Conservation (phyloP, 225 moss, liverwort and hornwort species). For the Neckera pumila region DNA sequence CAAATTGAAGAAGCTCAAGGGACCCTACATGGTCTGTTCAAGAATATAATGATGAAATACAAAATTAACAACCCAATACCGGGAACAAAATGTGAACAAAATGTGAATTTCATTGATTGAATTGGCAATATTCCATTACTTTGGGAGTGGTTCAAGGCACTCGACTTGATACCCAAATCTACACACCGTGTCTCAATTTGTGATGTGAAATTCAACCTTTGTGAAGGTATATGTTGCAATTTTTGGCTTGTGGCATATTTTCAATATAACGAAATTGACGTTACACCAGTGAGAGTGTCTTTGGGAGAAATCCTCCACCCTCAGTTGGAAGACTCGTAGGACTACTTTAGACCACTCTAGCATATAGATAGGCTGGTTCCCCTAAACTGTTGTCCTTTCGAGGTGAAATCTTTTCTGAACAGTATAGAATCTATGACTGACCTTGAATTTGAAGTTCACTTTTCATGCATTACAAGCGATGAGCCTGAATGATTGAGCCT, state of each 20-base stretch:
- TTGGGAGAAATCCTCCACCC: background rate
- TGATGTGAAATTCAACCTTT: too few species aligned
- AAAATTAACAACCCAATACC: background rate
- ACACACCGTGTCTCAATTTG: too few species aligned
- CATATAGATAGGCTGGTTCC: background rate
- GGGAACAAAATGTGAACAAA: too few species aligned
- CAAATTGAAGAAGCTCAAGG: background rate
- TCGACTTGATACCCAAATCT: too few species aligned
- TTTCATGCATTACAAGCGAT: background rate
- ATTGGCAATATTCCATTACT: too few species aligned
- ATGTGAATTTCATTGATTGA: too few species aligned
- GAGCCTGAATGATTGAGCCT: background rate
- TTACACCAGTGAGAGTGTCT: background rate
- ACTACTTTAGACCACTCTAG: background rate
- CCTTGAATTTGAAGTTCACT: background rate
- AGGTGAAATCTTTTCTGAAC: background rate
- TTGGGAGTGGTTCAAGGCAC: too few species aligned
- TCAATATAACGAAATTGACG: too few species aligned
- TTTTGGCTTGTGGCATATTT: too few species aligned
- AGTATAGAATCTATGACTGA: background rate
- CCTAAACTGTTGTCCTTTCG: background rate
- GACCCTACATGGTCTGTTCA: rapidly evolving
- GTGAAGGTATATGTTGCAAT: too few species aligned
- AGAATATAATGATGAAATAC: background rate
- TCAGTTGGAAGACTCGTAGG: background rate